A percentile compares a stretch with the other conserved stretches of the same genome.
These are phyloP conservation scores for Lactarius hengduanensis DNA, from an alignment of 768 basidiomycete genomes.

Conservation along the genomic window DNA sequence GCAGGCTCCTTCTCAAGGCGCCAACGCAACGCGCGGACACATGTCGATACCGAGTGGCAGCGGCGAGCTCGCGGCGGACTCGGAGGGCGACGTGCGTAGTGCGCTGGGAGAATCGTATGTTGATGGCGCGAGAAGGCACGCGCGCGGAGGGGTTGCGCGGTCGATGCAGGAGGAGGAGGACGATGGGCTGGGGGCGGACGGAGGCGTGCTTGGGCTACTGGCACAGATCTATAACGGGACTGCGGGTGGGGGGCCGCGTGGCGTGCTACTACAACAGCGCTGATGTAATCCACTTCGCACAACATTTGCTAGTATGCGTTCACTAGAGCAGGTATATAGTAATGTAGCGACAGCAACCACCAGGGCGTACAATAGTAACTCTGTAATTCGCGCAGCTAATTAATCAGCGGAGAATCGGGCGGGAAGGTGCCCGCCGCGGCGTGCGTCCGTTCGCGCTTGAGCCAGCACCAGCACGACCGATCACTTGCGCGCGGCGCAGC, in stretches of 20 bases:
- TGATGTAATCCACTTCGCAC: neutral
- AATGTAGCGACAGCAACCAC: conserved; percentile 3
- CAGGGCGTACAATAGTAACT: neutral
- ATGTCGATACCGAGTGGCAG: conserved; percentile 24
- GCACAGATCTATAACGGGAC: conserved; percentile 80
- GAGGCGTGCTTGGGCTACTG: conserved; percentile 79
- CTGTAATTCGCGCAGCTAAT: neutral
- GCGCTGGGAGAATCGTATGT: conserved; percentile 74
- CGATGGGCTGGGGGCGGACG: conserved; percentile 68
- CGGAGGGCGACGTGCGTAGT: conserved; percentile 58
- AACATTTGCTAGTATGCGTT: neutral
- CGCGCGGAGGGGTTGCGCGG: conserved; percentile 31
- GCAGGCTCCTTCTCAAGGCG: neutral
- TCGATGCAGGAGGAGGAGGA: conserved; percentile 39
- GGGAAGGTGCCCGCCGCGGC: conserved; percentile 8
- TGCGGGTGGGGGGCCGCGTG: conserved; percentile 30
- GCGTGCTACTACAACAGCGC: conserved; percentile 15
- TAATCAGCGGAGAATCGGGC: conserved; percentile 23
- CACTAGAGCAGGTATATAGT: neutral
- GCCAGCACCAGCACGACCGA: conserved; percentile 15
- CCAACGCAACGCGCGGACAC: neutral
- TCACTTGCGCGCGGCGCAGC: conserved; percentile 50
- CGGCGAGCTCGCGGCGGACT: conserved; percentile 33
- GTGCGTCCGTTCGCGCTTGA: neutral
- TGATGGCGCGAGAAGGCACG: conserved; percentile 53